Evolutionary conservation across 768 basidiomycete species (phyloP), one percentile per base, ranked within the genome.

Genomic region (Panaeolus papilionaceus): DNA sequence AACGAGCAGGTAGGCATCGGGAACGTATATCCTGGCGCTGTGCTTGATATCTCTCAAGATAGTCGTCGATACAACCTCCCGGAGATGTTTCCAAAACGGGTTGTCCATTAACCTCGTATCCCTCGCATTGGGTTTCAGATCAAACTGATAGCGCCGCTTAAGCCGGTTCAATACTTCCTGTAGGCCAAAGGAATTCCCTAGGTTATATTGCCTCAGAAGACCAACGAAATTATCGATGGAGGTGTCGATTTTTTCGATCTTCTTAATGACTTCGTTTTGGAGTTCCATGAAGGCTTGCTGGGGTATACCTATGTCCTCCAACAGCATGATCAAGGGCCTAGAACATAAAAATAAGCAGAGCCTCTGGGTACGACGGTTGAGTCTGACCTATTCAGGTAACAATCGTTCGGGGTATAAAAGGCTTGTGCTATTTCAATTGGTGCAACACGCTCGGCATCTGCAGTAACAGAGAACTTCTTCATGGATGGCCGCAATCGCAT

Each of bases 21-120:
- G 89, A 10, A 96, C 84, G 3, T 84, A 87, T 33, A 96, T 92
- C 9, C 92, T 83, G 0, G 94, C 94, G 44, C 83, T 80, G 70
- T 92, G 88, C 71, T 95, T 95, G 72, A 95, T 86, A 47, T 88
- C 87, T 5, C 92, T 84, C 45, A 95, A 77, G 11, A 91, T 85
- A 68, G 88, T 86, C 58, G 85, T 86, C 77, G 87, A 86, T 0
- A 89, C 84, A 39, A 88, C 87, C 42, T 86, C 79, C n/a, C 92
- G 83, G 23, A 91, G 71, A 47, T 84, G 82, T 4, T 78, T 77
- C 0, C 93, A 70, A 73, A 94, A 94, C 0, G 85, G 83, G 10
- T 82, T 86, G 40, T 89, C 84, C 58, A 88, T 73, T 5, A 79
- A 78, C 1, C 74, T 72, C 10, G 77, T 77, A 28, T 74, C 71